phyloP scores from a whole-genome alignment of 148 eudicot genomes.

The Simmondsia chinensis region DNA sequence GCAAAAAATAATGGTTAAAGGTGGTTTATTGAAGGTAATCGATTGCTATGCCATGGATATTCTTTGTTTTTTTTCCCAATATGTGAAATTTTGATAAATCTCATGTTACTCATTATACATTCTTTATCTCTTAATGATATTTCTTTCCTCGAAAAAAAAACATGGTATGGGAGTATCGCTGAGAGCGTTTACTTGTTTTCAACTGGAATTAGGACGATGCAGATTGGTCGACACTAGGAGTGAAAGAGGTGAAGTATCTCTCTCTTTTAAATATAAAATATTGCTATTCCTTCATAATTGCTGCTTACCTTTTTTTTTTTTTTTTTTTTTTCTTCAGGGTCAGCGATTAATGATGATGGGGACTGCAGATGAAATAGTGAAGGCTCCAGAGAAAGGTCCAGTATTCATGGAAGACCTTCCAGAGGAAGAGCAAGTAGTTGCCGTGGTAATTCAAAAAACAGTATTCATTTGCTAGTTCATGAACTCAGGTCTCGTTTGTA shows the following conservation, averaged over 20 bases:
- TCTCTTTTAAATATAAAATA: not conserved
- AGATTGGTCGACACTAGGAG: conserved; percentile 81
- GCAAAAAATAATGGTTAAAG: conserved; percentile 95
- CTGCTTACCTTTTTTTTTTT: conserved; percentile 6
- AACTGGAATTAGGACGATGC: conserved; percentile 70
- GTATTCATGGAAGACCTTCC: conserved; percentile 93
- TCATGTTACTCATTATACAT: no score
- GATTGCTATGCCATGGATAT: conserved; percentile 3
- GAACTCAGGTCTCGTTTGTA: no score
- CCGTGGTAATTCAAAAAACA: conserved; percentile 38
- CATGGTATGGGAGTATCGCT: not conserved
- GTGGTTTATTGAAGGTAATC: conserved; percentile 91
- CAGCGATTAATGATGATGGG: conserved; percentile 99
- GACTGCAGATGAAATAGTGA: conserved; percentile 94
- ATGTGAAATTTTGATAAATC: not conserved
- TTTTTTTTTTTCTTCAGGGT: conserved; percentile 41
- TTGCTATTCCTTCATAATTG: conserved; percentile 3
- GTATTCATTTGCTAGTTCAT: not conserved
- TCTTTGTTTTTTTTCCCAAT: not conserved
- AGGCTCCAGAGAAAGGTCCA: conserved; percentile 95
- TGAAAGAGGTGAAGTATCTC: conserved; percentile 62
- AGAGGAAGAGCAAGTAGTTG: conserved; percentile 82
- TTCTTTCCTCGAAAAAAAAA: no score
- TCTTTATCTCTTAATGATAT: no score
- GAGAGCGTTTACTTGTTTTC: conserved; percentile 6